A percentile compares a stretch with the other conserved stretches of the same genome.
These are phyloP conservation scores for Geranomyces michiganensis DNA, from an alignment of 192 early-diverging fungal genomes.

Conservation along the genomic window DNA sequence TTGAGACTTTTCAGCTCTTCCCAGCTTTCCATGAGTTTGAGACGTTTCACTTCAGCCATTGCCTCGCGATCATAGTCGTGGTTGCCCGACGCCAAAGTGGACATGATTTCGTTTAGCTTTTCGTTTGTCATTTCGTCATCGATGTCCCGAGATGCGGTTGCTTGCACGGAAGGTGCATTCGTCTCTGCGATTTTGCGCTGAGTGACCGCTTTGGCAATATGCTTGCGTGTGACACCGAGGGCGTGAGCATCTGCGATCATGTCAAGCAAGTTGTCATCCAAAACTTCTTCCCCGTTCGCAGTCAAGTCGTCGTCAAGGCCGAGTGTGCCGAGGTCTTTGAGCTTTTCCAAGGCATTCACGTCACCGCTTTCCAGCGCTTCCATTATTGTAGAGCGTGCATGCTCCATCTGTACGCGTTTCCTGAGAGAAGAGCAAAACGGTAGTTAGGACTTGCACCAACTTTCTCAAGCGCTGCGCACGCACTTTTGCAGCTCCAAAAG, in stretches of 20 bases:
- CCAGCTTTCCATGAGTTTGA: neutral
- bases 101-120: too few species aligned
- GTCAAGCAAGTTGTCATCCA: neutral
- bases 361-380: slow-evolving; percentile 5
- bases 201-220: too few species aligned
- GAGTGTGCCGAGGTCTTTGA: neutral
- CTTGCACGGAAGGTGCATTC: too few species aligned
- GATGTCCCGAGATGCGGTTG: too few species aligned
- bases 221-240: too few species aligned
- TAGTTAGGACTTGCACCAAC: too few species aligned
- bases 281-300: neutral
- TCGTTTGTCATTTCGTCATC: too few species aligned
- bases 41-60: neutral
- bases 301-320: too few species aligned
- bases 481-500: slow-evolving; percentile 21
- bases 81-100: too few species aligned
- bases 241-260: too few species aligned
- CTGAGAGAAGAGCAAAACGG: neutral
- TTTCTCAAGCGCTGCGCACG: neutral
- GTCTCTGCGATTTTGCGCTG: too few species aligned
- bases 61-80: too few species aligned
- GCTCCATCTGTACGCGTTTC: slow-evolving; percentile 11
- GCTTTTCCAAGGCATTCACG: neutral
- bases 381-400: neutral
- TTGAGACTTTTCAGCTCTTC: neutral